phyloP scores from a whole-genome alignment of 2,329 filamentous ascomycete species.

The Clonostachys solani region DNA sequence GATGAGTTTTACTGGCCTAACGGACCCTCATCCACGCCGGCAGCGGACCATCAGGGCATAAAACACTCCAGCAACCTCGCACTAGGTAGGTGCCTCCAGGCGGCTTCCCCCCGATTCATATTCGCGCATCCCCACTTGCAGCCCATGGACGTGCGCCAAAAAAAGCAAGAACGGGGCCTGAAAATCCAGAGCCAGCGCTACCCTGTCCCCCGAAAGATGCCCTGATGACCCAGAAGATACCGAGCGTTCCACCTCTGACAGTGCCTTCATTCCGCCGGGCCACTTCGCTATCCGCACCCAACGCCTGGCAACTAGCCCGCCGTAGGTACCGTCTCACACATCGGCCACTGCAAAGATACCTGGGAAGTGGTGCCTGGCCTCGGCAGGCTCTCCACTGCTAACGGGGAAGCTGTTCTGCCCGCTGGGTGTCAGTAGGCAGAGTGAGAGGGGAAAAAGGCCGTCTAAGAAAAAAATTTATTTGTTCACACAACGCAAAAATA shows the following conservation, averaged over 20 bases:
- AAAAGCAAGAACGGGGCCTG: background rate
- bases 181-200: background rate
- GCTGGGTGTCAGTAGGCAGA: no score
- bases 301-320: background rate
- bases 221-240: background rate
- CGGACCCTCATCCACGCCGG: no score
- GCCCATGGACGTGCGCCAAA: background rate
- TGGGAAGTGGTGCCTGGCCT: no score
- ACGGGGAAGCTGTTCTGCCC: no score
- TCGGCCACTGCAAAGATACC: background rate
- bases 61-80: no score
- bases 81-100: no score
- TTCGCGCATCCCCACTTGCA: conserved; percentile 25
- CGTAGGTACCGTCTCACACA: background rate
- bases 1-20: no score
- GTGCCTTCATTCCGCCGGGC: no score
- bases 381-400: no score
- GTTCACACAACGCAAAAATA: conserved; percentile 32
- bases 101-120: conserved; percentile 18
- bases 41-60: no score
- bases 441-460: conserved; percentile 15
- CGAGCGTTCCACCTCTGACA: no score
- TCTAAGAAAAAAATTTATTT: conserved; percentile 30
- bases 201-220: background rate
- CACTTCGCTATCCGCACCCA: no score